phyloP scores from a whole-genome alignment of 2,329 filamentous ascomycete genomes.

The Aspergillus ruber region DNA sequence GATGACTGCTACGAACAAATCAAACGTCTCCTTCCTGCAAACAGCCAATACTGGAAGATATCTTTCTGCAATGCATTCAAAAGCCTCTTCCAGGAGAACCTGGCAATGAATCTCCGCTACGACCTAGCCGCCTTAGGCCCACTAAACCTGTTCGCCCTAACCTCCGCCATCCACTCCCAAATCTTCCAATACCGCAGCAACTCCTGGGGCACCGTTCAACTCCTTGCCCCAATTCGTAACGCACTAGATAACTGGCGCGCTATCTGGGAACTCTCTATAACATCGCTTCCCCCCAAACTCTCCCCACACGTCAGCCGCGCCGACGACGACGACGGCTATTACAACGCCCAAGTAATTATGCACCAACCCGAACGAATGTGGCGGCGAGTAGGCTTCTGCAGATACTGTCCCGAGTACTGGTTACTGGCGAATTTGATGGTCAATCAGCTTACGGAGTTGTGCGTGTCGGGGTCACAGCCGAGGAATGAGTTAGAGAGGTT shows the following conservation, averaged over 20 bases:
- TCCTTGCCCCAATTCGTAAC: constrained; percentile 25
- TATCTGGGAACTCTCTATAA: constrained; percentile 15
- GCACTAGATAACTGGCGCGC: constrained; percentile 19
- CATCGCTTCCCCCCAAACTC: neutral
- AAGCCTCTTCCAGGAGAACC: constrained; percentile 11
- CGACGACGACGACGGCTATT: constrained; percentile 7
- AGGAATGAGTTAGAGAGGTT: constrained; percentile 2
- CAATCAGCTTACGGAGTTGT: constrained; percentile 17
- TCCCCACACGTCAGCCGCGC: neutral
- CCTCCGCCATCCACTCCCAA: constrained; percentile 19
- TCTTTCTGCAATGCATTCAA: constrained; percentile 16
- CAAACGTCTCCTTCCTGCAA: constrained; percentile 8
- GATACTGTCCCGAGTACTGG: constrained; percentile 31
- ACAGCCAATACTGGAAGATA: constrained; percentile 13
- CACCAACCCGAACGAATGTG: constrained; percentile 21
- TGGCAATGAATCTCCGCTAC: constrained; percentile 5
- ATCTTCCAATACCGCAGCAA: constrained; percentile 33
- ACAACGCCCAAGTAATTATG: constrained; percentile 2
- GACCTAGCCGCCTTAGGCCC: constrained; percentile 14
- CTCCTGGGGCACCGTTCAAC: constrained; percentile 20
- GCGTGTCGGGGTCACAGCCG: neutral
- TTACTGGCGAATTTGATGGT: constrained; percentile 28
- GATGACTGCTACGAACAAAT: constrained; percentile 13
- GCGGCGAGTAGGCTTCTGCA: constrained; percentile 30
- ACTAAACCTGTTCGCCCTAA: constrained; percentile 21